phyloP scores from a whole-genome alignment of 75 land plant genomes.

The Cryptomeria japonica region DNA sequence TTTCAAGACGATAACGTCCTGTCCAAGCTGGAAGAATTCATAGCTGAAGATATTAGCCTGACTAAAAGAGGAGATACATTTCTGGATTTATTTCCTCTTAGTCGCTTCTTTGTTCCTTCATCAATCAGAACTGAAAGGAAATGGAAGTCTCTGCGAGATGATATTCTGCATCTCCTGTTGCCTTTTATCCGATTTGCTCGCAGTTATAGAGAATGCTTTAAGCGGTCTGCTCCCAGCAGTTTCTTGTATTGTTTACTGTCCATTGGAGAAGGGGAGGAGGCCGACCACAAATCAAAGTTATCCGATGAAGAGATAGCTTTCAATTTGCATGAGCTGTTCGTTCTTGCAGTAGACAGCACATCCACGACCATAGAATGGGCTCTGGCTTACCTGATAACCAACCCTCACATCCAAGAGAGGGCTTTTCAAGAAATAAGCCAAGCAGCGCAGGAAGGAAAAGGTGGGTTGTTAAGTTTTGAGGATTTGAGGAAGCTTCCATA shows the following conservation, averaged over 20 bases:
- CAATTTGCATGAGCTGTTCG: neutral
- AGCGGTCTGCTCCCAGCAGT: neutral
- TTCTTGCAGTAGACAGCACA: constrained; percentile 13
- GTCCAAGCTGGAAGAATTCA: neutral
- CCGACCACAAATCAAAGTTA: too few species aligned
- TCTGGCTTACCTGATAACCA: neutral
- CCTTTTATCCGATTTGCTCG: neutral
- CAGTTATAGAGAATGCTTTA: neutral
- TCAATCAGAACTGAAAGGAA: neutral
- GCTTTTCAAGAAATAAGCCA: neutral
- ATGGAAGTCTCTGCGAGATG: neutral
- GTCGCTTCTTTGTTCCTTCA: neutral
- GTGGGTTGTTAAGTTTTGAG: neutral
- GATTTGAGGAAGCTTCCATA: constrained; percentile 9
- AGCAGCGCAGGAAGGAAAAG: too few species aligned
- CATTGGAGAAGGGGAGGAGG: neutral
- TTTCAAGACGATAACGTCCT: neutral
- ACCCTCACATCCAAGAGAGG: neutral
- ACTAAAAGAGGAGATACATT: neutral
- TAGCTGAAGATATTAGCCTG: neutral
- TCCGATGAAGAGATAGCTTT: neutral
- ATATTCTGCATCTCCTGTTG: neutral
- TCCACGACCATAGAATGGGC: constrained; percentile 5
- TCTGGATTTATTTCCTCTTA: neutral
- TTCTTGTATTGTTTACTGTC: neutral